Percentiles rank a stretch among this genome's conserved stretches.
Conservation (phyloP, 139 green algal species). For the Haematococcus sp. region DNA sequence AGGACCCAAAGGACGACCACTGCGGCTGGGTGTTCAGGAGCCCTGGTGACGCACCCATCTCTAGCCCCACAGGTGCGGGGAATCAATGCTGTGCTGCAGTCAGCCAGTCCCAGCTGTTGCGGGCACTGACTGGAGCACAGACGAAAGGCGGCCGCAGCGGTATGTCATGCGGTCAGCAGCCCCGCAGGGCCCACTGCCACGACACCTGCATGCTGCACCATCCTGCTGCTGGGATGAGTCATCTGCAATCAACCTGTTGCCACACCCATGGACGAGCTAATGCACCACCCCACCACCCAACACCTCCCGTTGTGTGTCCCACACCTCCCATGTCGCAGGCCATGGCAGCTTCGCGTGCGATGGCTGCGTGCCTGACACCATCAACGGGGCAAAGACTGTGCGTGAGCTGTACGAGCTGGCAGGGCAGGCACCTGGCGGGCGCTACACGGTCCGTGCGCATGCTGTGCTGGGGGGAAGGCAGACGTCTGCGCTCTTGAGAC, state of each 20-base stretch:
- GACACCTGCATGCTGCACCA: no score
- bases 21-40: conserved; percentile 78
- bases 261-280: no score
- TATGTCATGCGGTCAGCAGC: not conserved
- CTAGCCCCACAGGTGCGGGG: conserved; percentile 32
- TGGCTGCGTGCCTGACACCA: conserved; percentile 73
- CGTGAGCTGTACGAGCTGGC: conserved; percentile 83
- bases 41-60: conserved; percentile 55
- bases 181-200: no score
- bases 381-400: conserved; percentile 71
- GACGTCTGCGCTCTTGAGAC: no score
- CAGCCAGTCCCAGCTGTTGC: no score
- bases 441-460: no score
- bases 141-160: no score
- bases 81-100: not conserved
- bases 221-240: no score
- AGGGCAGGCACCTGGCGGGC: conserved; percentile 3
- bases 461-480: no score
- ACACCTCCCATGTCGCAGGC: no score
- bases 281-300: not conserved
- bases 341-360: conserved; percentile 61
- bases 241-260: no score
- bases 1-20: conserved; percentile 79
- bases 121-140: no score
- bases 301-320: not conserved